These are phyloP conservation scores for Spiraea crenata DNA, from an alignment of 331 rosid species.

Conservation along the genomic window DNA sequence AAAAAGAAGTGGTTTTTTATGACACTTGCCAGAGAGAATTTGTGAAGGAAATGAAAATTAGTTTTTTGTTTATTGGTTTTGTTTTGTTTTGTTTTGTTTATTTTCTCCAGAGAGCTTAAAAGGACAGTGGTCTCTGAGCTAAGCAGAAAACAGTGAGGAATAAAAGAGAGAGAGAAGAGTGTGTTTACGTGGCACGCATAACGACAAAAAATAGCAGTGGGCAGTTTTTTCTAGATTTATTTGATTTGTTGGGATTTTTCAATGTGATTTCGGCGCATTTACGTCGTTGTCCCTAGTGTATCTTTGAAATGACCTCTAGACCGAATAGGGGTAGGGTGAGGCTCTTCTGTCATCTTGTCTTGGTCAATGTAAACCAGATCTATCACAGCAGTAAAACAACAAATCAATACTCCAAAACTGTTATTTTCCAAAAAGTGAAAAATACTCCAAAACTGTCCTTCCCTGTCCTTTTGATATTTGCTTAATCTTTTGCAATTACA, in stretches of 20 bases:
- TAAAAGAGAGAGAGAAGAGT: constrained; percentile 29
- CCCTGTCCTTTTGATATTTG: too few relatives aligned
- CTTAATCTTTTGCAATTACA: too few relatives aligned
- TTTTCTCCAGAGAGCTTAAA: constrained; percentile 9
- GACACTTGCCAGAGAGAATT: constrained; percentile 13
- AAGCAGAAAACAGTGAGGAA: constrained; percentile 42
- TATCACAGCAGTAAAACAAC: constrained; percentile 15
- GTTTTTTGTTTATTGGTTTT: neutral
- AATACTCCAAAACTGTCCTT: too few relatives aligned
- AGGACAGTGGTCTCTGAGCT: constrained; percentile 27
- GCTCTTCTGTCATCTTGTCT: constrained; percentile 18
- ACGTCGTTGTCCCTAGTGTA: constrained; percentile 69
- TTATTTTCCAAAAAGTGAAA: neutral
- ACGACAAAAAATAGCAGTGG: constrained; percentile 52
- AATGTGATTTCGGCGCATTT: constrained; percentile 49
- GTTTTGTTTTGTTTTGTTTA: neutral
- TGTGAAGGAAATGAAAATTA: neutral
- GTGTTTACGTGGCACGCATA: constrained; percentile 42
- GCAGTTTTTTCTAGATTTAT: neutral
- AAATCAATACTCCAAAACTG: constrained; percentile 9
- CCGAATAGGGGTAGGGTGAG: constrained; percentile 11
- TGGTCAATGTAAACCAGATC: constrained; percentile 30
- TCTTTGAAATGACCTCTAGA: constrained; percentile 50
- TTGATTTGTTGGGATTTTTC: neutral
- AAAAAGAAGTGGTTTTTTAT: neutral